Evolutionary conservation across 495 filamentous ascomycete species (phyloP), one percentile per base, ranked within the genome.

Genomic region (Ascodesmis nigricans): DNA sequence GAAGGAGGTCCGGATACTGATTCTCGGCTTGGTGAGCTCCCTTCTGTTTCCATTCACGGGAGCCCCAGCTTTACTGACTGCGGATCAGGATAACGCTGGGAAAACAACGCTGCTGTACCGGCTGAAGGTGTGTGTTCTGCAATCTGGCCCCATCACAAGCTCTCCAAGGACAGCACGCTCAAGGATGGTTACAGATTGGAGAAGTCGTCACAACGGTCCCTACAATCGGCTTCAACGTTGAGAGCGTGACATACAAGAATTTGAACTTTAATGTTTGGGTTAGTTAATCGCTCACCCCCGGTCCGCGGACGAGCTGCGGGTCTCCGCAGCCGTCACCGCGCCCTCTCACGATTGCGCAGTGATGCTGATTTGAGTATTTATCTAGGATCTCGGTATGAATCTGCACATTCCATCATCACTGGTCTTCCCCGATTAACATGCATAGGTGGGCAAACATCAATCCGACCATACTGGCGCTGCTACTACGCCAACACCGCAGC

Each of bases 401-500:
- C 21, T 13, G 17, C 31, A 21, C 8, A 4, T n/a, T n/a, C n/a
- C n/a, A n/a, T n/a, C n/a, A n/a, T 15, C 9, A n/a, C n/a, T n/a
- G n/a, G n/a, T n/a, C n/a, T n/a, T n/a, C n/a, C n/a, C n/a, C n/a
- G n/a, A n/a, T n/a, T n/a, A 31, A 31, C 19, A 11, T 25, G n/a
- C 13, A 29, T 19, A 52, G 48, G 80, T 44, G 90, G 87, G 16
- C 87, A 95, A 65, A 95, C 87, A 9, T 81, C 75, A 34, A 95
- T 97, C 51, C 71, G 87, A 43, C 87, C 87, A 6, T 97, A 95
- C 60, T 97, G 87, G 87, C 71, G 87, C 47, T 95, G 90, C 57
- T 97, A 97, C 65, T 97, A 95, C 53, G 83, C 87, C 49, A 93
- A 95, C 60, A 97, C 90, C 2, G 87, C 90, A n/a, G 87, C 87